Base-by-base conservation (phyloP, 352 stramenopile genomes). In the Globisporangium cylindrosporum region DNA sequence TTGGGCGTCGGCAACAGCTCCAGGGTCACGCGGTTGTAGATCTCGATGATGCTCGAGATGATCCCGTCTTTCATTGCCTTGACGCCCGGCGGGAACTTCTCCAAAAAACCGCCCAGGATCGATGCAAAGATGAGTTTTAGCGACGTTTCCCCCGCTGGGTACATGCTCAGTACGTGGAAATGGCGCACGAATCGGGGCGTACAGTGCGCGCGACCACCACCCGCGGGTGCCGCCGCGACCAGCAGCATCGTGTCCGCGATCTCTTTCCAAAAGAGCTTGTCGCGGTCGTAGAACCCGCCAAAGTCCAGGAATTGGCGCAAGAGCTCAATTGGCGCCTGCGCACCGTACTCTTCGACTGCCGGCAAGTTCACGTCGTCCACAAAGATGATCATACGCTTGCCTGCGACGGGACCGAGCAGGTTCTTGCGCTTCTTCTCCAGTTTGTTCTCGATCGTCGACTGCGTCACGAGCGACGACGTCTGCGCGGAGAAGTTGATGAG, bases 261-360 rank as follows among this genome's bases (percentile, higher is more conserved):
- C 46, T 98, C 91, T 70, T 99, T 98, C 91, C 94, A 98, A 66
- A 98, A 98, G 0, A 99, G 81, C 70, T 99, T 98, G 66, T 98
- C 92, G 14, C 95, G 88, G 67, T 98, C 96, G 78, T 99, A 99
- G 64, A 98, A 98, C 4, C 96, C 96, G 24, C 96, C 94, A 62
- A 97, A 97, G 68, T 99, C 96, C 0, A 98, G 78, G 62, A 98
- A 97, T 56, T 99, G 95, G 0, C 96, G 82, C 58, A 99, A 69
- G 14, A 99, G 73, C 73, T 99, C 96, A 32, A 98, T 96, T 0
- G 96, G 94, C 0, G 94, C 78, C 70, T 99, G 96, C 0, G 96
- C 95, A 3, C 96, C 96, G 64, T 99, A 99, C 64, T 96, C 86
- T 60, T 99, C 96, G 0, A 98, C 88, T 1, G 96, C 79, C 1